Evolutionary conservation across 1,284 basidiomycete species (phyloP).

Genomic region (Prillingera fragicola): DNA sequence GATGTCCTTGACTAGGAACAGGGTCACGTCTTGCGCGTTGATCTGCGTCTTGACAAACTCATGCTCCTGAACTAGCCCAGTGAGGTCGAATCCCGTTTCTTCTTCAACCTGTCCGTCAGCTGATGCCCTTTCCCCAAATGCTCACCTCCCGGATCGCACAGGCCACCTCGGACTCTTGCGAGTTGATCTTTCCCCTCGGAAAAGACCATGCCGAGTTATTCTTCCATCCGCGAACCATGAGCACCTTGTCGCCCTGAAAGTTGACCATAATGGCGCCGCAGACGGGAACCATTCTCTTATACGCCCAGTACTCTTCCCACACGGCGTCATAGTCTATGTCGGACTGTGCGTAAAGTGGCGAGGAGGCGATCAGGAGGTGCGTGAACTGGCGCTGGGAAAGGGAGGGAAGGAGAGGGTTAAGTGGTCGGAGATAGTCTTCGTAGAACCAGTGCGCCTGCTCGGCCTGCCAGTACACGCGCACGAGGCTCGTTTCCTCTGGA

Average conservation of each 20-base stretch:
- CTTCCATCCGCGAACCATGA: constrained; percentile 97
- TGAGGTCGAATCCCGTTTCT: constrained; percentile 86
- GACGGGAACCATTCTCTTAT: constrained; percentile 97
- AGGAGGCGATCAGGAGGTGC: constrained; percentile 69
- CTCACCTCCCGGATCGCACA: constrained; percentile 87
- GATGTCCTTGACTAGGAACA: constrained; percentile 89
- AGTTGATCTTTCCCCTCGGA: constrained; percentile 98
- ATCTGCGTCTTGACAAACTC: constrained; percentile 82
- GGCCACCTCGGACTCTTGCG: constrained; percentile 71
- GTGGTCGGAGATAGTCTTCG: constrained; percentile 93
- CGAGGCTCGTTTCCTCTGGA: constrained; percentile 81
- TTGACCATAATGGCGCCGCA: constrained; percentile 97
- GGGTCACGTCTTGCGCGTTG: constrained; percentile 79
- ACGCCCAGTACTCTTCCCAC: constrained; percentile 58
- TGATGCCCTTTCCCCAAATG: background rate
- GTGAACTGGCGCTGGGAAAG: constrained; percentile 88
- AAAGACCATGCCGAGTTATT: constrained; percentile 95
- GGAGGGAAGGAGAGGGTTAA: constrained; percentile 80
- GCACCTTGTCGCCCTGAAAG: constrained; percentile 83
- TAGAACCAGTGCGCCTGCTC: constrained; percentile 99
- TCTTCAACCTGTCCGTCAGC: constrained; percentile 66
- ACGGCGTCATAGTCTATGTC: constrained; percentile 45
- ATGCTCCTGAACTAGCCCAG: constrained; percentile 60
- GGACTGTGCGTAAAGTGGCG: constrained; percentile 31
- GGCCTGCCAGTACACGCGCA: constrained; percentile 96